A percentile compares a stretch with the other conserved stretches of the same genome.
Evolutionary conservation across 2,329 filamentous ascomycete genomes (phyloP).

Genomic region (Colletotrichum musicola): DNA sequence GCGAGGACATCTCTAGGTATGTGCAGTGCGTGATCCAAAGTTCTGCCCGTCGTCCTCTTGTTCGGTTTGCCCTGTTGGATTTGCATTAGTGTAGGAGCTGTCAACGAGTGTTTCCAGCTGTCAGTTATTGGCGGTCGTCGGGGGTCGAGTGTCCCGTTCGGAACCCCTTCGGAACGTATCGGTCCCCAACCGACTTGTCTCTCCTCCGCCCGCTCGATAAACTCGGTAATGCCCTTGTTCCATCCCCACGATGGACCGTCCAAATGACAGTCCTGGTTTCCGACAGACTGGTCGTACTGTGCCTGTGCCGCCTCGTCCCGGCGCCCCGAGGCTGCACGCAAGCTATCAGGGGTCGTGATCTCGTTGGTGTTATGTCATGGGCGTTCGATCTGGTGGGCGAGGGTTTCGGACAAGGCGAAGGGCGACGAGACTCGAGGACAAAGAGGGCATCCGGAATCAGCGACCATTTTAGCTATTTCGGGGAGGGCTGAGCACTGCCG

Average conservation of each 20-base stretch:
- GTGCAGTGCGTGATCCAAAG: no score
- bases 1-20: no score
- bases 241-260: not conserved
- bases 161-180: no score
- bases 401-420: slow-evolving; percentile 35
- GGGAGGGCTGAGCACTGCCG: slow-evolving; percentile 32
- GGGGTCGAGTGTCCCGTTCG: no score
- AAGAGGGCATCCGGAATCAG: slow-evolving; percentile 36
- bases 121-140: no score
- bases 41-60: no score
- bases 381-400: slow-evolving; percentile 25
- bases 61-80: no score
- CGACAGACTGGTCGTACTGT: slow-evolving; percentile 22
- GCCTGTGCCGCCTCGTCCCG: not conserved
- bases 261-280: slow-evolving; percentile 13
- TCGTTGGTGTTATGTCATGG: slow-evolving; percentile 31
- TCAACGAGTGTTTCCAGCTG: no score
- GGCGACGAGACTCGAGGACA: slow-evolving; percentile 22
- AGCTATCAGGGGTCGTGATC: slow-evolving; percentile 17
- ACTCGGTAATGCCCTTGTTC: no score
- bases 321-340: not conserved
- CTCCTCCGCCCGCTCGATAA: no score
- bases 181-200: no score
- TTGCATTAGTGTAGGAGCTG: no score
- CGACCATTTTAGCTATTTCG: slow-evolving; percentile 37